Conservation (phyloP, 306 rosid species). For the Corylus heterophylla region DNA sequence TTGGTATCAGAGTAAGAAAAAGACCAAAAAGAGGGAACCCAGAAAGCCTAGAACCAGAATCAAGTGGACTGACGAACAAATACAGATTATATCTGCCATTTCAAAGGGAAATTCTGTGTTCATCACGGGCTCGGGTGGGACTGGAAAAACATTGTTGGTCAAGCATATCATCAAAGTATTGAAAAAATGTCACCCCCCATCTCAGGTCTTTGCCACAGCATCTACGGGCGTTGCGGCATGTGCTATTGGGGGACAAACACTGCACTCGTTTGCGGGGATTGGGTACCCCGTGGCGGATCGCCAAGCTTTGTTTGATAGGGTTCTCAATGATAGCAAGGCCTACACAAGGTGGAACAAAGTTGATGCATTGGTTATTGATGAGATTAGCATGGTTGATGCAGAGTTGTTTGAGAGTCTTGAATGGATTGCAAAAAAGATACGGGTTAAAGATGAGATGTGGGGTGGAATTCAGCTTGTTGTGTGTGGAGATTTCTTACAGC, state of each 20-base stretch:
- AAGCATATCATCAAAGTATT: conserved; percentile 31
- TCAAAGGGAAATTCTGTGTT: conserved; percentile 40
- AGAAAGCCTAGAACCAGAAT: conserved; percentile 4
- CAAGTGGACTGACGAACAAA: conserved; percentile 53
- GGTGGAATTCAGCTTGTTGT: conserved; percentile 69
- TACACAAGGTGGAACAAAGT: conserved; percentile 42
- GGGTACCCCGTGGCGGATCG: not conserved
- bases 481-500: conserved; percentile 68
- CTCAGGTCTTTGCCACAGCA: conserved; percentile 51
- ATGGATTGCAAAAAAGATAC: conserved; percentile 33
- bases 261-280: conserved; percentile 56
- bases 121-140: conserved; percentile 60
- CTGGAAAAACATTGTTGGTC: conserved; percentile 50
- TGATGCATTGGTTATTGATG: conserved; percentile 56
- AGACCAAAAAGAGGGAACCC: conserved; percentile 3
- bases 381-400: conserved; percentile 54
- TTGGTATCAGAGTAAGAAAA: not conserved
- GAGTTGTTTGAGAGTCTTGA: conserved; percentile 45
- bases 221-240: conserved; percentile 59
- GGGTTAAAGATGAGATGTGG: conserved; percentile 34
- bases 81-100: conserved; percentile 37
- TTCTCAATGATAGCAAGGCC: conserved; percentile 23
- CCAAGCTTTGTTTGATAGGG: conserved; percentile 1
- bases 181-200: conserved; percentile 29
- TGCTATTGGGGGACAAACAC: conserved; percentile 53